Evolutionary conservation across 2,329 filamentous ascomycete genomes (phyloP), one percentile per base, ranked within the genome.

Genomic region (Aspergillus texensis): DNA sequence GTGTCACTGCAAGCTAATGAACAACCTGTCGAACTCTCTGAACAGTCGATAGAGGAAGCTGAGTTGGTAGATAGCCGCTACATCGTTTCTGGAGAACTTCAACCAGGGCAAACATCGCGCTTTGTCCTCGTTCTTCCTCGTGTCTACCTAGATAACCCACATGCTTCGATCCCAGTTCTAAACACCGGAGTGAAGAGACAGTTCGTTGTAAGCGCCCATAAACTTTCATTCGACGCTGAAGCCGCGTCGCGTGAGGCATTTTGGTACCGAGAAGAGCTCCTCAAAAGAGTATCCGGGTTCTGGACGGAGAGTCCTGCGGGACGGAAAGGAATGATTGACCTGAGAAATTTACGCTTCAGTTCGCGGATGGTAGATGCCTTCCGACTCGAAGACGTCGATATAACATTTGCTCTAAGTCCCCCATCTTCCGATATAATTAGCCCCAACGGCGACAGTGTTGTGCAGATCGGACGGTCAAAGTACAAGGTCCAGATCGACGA

Each of bases 171-270:
- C 45, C 94, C 93, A 0, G 89, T 88, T 1, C 83, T 97, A 11
- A 93, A 94, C 68, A 90, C 91, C 0, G 88, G 90, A 0, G 88
- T 90, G n/a, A 90, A 93, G 73, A 87, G 93, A n/a, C 94, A 97
- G 73, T 97, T 96, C 71, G 92, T 97, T 34, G 92, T 97, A 50
- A 95, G 91, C 77, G 87, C 89, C 19, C 89, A 88, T 73, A 91
- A 91, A 70, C 87, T 94, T 61, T 89, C 91, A 0, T 91, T 92
- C 0, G 92, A 95, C 67, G 86, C 86, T 50, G 94, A 97, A 78
- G 87, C 91, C 39, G 86, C 88, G 14, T 90, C 85, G 64, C 85
- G 94, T 58, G 93, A 97, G 78, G 88, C 89, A 0, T 97, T 97
- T 75, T 97, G 94, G 94, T 97, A 93, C 76, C 88, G 93, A 19